Evolutionary conservation across 768 basidiomycete genomes (phyloP).

Genomic region (Lactifluus subvellereus): DNA sequence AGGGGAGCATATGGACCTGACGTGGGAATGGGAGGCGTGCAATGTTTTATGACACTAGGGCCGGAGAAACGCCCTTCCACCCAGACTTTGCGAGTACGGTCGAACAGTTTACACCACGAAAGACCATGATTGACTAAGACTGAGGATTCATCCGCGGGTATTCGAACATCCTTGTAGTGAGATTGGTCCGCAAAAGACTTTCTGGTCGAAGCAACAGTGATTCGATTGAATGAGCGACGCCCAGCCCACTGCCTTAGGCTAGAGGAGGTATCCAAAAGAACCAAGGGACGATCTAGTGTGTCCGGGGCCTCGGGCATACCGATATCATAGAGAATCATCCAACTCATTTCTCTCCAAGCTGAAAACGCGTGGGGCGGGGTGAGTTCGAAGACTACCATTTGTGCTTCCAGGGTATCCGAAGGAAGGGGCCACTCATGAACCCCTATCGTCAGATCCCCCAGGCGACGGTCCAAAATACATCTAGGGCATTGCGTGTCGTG

Average conservation of each 20-base stretch:
- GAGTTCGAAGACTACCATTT: slow-evolving; percentile 4
- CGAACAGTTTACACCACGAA: neutral
- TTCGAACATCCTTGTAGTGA: neutral
- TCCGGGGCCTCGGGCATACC: neutral
- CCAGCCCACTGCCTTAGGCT: neutral
- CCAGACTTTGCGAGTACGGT: neutral
- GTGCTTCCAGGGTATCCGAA: neutral
- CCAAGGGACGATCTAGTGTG: neutral
- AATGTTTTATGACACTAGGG: neutral
- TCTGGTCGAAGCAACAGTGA: neutral
- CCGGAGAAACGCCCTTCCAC: neutral
- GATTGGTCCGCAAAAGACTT: neutral
- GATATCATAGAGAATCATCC: slow-evolving; percentile 8
- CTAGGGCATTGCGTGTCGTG: neutral
- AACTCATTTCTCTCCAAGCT: slow-evolving; percentile 6
- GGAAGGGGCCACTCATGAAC: slow-evolving; percentile 11
- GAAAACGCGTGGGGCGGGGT: slow-evolving; percentile 1
- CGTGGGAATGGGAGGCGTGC: neutral
- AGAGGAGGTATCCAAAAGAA: neutral
- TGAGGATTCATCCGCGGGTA: neutral
- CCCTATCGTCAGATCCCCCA: neutral
- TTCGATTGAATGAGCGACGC: neutral
- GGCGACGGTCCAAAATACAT: neutral
- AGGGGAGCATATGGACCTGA: neutral
- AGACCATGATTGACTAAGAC: neutral